Conservation (phyloP, 805 yeast species). For the Wickerhamiella musiphila region DNA sequence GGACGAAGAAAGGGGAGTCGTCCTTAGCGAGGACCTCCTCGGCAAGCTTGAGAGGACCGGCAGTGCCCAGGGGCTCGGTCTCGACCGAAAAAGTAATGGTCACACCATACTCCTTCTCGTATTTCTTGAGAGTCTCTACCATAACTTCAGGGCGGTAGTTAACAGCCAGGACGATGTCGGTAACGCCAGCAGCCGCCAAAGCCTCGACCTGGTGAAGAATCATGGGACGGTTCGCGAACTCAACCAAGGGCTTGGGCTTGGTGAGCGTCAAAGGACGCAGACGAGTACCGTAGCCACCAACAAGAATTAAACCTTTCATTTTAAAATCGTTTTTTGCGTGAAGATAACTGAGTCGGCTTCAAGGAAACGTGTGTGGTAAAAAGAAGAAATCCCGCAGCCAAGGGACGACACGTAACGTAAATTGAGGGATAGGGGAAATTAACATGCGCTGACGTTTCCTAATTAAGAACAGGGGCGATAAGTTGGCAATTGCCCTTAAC, state of each 20-base stretch:
- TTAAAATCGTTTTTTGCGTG: too few species aligned
- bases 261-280: conserved; percentile 95
- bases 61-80: conserved; percentile 98
- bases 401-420: too few species aligned
- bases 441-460: too few species aligned
- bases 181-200: conserved; percentile 93
- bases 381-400: too few species aligned
- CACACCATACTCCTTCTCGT: conserved; percentile 90
- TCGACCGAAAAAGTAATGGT: conserved; percentile 93
- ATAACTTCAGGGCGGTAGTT: conserved; percentile 98
- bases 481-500: too few species aligned
- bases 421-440: too few species aligned
- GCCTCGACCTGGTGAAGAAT: conserved; percentile 97
- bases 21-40: conserved; percentile 87
- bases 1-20: conserved; percentile 88
- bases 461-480: too few species aligned
- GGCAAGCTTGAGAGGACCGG: conserved; percentile 97
- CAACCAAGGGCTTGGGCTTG: conserved; percentile 91
- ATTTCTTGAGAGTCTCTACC: conserved; percentile 87
- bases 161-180: conserved; percentile 95
- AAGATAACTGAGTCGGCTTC: too few species aligned
- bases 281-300: conserved; percentile 99
- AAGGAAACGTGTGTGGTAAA: too few species aligned
- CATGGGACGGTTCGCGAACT: conserved; percentile 98
- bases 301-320: conserved; percentile 91